Evolutionary conservation across 805 yeast genomes (phyloP), one percentile per base, ranked within the genome.

Genomic region (Saturnispora quitensis): DNA sequence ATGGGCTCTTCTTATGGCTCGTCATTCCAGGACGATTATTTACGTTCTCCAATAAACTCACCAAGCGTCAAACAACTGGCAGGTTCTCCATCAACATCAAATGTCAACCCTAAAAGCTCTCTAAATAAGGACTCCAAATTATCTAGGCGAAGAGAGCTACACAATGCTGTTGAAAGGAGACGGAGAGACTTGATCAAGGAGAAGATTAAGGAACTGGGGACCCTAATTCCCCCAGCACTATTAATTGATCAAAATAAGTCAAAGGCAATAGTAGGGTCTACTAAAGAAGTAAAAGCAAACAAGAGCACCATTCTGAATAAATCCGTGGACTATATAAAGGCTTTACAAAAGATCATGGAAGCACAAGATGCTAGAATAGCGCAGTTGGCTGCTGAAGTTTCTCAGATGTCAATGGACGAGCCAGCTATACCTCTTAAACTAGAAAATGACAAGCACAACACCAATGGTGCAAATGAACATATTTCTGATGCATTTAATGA

Each of bases 81-180:
- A 6, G 67, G 67, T 1, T 67, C 70, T 1, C 71, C 72, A 1
- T 66, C 70, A 1, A 63, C 69, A 4, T 56, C 68, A 2, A 69
- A 67, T 50, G 52, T 67, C 57, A 67, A 67, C 44, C 68, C 68
- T 4, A 68, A 67, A 50, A 66, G 57, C 47, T 61, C 65, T 48
- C 52, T 76, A 38, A 66, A 77, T 4, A 81, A 80, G 60, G 95
- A 85, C 50, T 89, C 84, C 53, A 86, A 85, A 62, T 65, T 86
- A 50, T 78, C 81, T 55, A 75, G 96, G 56, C 76, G 96, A 56
- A 72, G 96, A 54, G 96, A 89, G 63, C 83, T 89, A 55, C 98
- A 90, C 66, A 90, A 90, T 63, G 96, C 96, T 1, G 97, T 90
- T 4, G 98, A 90, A 67, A 76, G 97, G 60, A 75, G 96, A 59